Evolutionary conservation across 2,329 filamentous ascomycete species (phyloP), one percentile per base, ranked within the genome.

Genomic region (Colletotrichum gloeosporioides): DNA sequence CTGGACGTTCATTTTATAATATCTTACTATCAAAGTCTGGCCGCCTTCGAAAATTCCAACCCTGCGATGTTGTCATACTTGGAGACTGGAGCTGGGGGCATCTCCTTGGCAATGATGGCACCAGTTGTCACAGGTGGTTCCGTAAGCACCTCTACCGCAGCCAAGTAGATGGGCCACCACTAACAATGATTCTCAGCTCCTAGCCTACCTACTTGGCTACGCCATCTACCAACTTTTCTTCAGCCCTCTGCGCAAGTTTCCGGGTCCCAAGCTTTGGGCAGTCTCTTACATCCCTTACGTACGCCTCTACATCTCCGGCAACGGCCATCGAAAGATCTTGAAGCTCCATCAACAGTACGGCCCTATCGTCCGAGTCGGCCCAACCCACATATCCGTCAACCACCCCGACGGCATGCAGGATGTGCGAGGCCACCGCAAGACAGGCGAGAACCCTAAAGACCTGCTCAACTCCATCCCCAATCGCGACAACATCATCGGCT

Each of bases 331-430:
- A 25, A 77, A 81, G 44, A 77, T 84, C 34, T 78, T 79, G 27
- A 77, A 77, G 10, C 79, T 88, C 15, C 86, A 88, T 77, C 77
- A 82, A 6, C 73, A 81, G 55, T 87, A 88, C 73, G 88, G 88
- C 8, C 82, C 83, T 2, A 82, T 90, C 3, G 87, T 90, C 6
- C 86, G 89, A 8, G 80, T 89, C 34, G 84, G 83, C 6, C 88
- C 89, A 2, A 82, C 87, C 71, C 87, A 89, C 77, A 83, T 90
- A 4, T 85, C 87, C 2, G 89, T 87, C 78, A 84, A 81, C 55
- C 79, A 82, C n/a, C 79, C 81, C 6, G 73, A 82, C 10, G 87
- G 85, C 83, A 83, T 62, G 59, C 59, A 84, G 76, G 85, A 88
- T 36, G 85, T 88, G 39, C 86, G 86, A 70, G 83, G 83, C 8